Evolutionary conservation across 148 eudicot genomes (phyloP), one percentile per base, ranked within the genome.

Genomic region (Arbutus unedo): DNA sequence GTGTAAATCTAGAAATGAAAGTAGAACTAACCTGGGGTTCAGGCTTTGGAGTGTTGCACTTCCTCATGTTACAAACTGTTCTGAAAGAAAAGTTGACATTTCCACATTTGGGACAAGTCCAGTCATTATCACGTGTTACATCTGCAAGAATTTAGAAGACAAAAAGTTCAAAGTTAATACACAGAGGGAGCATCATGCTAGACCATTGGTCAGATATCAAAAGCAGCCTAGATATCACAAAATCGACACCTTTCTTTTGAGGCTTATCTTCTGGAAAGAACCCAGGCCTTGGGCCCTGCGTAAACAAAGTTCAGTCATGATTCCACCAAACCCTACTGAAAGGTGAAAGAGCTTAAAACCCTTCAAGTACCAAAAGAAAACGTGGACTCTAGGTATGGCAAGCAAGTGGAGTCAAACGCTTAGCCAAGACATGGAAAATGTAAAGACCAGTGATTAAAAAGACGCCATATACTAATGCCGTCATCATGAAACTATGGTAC

Each of bases 81-180:
- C 99, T 86, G 43, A 96, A 96, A 1, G 99, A 93, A 88, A 94
- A 96, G 90, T 96, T 96, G 77, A 94, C 94, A 85, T 96, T 96
- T 82, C 98, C 98, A 89, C 99, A 96, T 76, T 94, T 92, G 13
- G 99, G 99, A 87, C 99, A 96, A 53, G 84, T 83, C 99, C 99
- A 96, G 81, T 96, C 99, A 79, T 94, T 92, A 76, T 93, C 99
- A 81, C 97, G 95, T 4, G 91, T 89, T 84, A 83, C 93, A 88
- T 94, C 98, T 96, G 77, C 51, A 53, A 47, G 51, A 47, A 8
- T 51, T 64, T 67, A 73, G 16, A 81, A 83, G 60, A 57, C 71
- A 80, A 82, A 62, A 50, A 54, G 21, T 4, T 25, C 53, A 18
- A 23, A 21, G 64, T 23, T 59, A 86, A 31, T 72, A 43, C 54